These are phyloP conservation scores for Diaporthe sp. DNA, from an alignment of 2,329 filamentous ascomycete species.

Conservation along the genomic window DNA sequence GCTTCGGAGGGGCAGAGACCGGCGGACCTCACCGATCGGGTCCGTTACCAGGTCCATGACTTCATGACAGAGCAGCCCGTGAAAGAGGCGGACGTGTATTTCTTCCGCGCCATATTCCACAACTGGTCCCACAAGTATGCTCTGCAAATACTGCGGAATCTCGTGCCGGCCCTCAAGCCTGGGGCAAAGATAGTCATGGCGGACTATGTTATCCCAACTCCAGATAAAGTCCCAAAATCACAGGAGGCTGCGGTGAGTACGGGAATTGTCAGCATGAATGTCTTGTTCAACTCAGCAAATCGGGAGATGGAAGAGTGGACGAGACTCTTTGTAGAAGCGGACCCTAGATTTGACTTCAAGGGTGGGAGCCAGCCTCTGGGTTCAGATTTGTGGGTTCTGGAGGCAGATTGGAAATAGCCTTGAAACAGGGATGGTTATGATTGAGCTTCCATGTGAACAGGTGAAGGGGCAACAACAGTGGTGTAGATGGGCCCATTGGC, in stretches of 20 bases:
- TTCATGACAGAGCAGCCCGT: conserved; percentile 43
- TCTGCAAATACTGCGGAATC: conserved; percentile 43
- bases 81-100: conserved; percentile 41
- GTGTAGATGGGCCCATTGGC: background rate
- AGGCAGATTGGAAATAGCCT: background rate
- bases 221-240: conserved; percentile 29
- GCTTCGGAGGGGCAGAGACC: conserved; percentile 38
- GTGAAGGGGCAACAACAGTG: too few relatives aligned
- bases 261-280: conserved; percentile 3
- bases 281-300: too few relatives aligned
- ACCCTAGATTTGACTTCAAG: background rate
- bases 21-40: conserved; percentile 36
- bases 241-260: background rate
- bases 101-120: conserved; percentile 48
- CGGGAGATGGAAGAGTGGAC: conserved; percentile 1
- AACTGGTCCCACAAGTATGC: conserved; percentile 48
- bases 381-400: conserved; percentile 7
- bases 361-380: conserved; percentile 8
- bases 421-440: background rate
- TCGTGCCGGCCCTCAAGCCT: conserved; percentile 44
- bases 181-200: conserved; percentile 42
- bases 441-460: too few relatives aligned
- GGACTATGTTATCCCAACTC: conserved; percentile 41
- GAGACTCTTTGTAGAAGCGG: conserved; percentile 2
- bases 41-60: conserved; percentile 42